Evolutionary conservation across 2,329 filamentous ascomycete species (phyloP).

Genomic region (Aureobasidium uvarum): DNA sequence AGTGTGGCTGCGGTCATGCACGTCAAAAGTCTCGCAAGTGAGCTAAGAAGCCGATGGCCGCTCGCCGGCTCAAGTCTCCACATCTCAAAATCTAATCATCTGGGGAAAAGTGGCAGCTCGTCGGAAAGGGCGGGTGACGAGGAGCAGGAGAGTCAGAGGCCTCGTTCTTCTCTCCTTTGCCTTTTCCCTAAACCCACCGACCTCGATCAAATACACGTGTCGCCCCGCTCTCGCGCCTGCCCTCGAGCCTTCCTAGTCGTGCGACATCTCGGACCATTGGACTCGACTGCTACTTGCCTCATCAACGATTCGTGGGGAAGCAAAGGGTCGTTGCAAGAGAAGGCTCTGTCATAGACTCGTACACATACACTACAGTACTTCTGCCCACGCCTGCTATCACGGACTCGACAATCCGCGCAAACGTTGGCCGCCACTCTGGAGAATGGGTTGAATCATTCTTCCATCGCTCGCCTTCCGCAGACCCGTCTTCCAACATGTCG

Average conservation of each 20-base stretch:
- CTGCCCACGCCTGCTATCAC: background rate
- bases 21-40: slow-evolving; percentile 19
- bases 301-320: slow-evolving; percentile 2
- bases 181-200: slow-evolving; percentile 8
- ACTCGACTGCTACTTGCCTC: background rate
- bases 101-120: slow-evolving; percentile 24
- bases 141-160: slow-evolving; percentile 13
- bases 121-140: slow-evolving; percentile 14
- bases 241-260: background rate
- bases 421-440: background rate
- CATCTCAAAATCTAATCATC: slow-evolving; percentile 22
- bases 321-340: slow-evolving; percentile 11
- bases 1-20: slow-evolving; percentile 19
- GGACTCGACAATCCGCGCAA: slow-evolving; percentile 7
- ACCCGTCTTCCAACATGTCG: slow-evolving; percentile 20
- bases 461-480: slow-evolving; percentile 5
- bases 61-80: slow-evolving; percentile 19
- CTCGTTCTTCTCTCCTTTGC: slow-evolving; percentile 13
- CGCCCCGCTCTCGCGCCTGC: slow-evolving; percentile 9
- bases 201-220: slow-evolving; percentile 23
- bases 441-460: slow-evolving; percentile 23
- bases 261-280: background rate
- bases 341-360: background rate
- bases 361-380: background rate
- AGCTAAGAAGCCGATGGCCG: slow-evolving; percentile 10